phyloP scores from a whole-genome alignment of 148 eudicot genomes.

The Euryodendron excelsum region DNA sequence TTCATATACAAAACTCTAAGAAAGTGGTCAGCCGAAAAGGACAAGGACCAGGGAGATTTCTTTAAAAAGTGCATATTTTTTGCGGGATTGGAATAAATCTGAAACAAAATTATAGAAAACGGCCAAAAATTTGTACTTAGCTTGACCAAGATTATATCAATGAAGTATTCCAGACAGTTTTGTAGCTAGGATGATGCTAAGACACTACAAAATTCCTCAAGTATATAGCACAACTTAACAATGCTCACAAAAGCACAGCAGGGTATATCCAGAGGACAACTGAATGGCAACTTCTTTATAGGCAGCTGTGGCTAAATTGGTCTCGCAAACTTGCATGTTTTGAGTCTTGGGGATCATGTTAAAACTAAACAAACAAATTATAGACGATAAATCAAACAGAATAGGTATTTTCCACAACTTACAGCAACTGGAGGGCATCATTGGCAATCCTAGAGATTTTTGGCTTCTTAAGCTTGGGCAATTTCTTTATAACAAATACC shows the following conservation, averaged over 20 bases:
- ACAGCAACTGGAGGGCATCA: neutral
- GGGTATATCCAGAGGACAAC: neutral
- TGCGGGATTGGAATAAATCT: too few relatives aligned
- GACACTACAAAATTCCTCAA: neutral
- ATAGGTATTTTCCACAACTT: neutral
- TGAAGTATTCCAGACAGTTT: neutral
- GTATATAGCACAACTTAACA: neutral
- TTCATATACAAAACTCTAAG: too few relatives aligned
- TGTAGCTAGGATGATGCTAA: neutral
- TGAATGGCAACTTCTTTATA: neutral
- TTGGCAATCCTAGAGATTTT: neutral
- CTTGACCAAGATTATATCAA: neutral
- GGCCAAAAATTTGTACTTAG: neutral
- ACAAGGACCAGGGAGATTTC: too few relatives aligned
- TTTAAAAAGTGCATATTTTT: too few relatives aligned
- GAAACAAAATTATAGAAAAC: too few relatives aligned
- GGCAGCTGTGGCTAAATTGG: neutral
- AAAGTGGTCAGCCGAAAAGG: too few relatives aligned
- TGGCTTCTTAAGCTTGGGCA: constrained; percentile 8
- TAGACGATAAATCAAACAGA: neutral
- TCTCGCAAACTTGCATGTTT: neutral
- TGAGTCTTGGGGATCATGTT: neutral
- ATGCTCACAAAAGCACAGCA: constrained; percentile 2
- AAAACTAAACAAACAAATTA: neutral
- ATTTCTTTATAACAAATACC: neutral